These are phyloP conservation scores for Eucommia ulmoides DNA, from an alignment of 257 asterid species.

Conservation along the genomic window DNA sequence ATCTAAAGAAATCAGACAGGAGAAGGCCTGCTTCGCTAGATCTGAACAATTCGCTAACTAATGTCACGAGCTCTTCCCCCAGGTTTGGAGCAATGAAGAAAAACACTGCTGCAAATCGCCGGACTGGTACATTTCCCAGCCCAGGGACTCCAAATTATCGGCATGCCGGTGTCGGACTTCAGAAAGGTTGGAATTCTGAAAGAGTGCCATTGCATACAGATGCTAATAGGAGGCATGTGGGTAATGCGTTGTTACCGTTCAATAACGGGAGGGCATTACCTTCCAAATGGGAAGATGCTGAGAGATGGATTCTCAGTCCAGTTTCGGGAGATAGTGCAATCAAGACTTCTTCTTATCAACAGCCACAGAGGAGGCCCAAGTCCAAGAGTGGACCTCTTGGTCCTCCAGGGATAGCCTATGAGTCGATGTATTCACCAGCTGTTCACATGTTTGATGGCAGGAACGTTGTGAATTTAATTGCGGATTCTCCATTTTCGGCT, in stretches of 20 bases:
- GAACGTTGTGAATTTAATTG: constrained; percentile 25
- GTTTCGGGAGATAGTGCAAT: constrained; percentile 49
- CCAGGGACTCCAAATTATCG: constrained; percentile 85
- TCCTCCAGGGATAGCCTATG: constrained; percentile 69
- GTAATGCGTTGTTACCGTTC: constrained; percentile 46
- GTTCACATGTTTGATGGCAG: constrained; percentile 37
- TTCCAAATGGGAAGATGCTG: constrained; percentile 99
- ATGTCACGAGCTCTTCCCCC: constrained; percentile 42
- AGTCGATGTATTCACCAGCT: constrained; percentile 77
- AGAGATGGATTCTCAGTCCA: constrained; percentile 95
- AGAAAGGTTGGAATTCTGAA: constrained; percentile 95
- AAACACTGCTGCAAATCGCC: constrained; percentile 27
- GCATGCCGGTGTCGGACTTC: constrained; percentile 49
- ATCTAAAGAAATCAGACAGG: constrained; percentile 41
- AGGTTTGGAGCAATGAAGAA: constrained; percentile 50
- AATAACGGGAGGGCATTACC: constrained; percentile 68
- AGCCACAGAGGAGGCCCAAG: constrained; percentile 62
- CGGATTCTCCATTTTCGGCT: constrained; percentile 59
- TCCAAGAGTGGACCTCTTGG: constrained; percentile 98
- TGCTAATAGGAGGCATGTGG: constrained; percentile 35
- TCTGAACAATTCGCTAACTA: constrained; percentile 41
- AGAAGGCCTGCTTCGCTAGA: constrained; percentile 67
- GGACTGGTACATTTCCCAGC: constrained; percentile 55
- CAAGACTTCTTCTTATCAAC: constrained; percentile 55
- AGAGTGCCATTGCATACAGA: constrained; percentile 53